Percentiles rank a stretch among this genome's conserved stretches.
Conservation (phyloP, 148 eudicot species). For the Polygonum aviculare region DNA sequence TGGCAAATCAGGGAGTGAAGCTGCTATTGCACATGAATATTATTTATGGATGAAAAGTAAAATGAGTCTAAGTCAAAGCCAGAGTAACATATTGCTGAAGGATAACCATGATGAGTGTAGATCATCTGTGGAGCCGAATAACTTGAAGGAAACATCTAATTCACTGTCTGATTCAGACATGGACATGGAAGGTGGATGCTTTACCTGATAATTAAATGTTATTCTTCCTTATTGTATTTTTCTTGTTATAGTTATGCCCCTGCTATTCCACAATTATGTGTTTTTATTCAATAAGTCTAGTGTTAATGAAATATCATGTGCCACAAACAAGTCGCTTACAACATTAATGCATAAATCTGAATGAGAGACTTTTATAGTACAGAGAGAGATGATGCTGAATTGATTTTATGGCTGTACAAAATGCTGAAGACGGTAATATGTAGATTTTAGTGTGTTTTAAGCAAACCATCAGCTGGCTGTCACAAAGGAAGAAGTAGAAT, state of each 20-base stretch:
- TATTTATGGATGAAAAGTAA: conserved; percentile 59
- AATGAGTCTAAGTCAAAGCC: conserved; percentile 22
- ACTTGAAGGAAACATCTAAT: conserved; percentile 19
- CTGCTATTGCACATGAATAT: conserved; percentile 44
- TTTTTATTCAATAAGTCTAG: not conserved
- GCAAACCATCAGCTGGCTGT: not conserved
- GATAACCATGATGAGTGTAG: conserved; percentile 18
- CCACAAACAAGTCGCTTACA: not conserved
- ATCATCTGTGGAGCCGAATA: conserved; percentile 15
- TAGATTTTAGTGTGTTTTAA: not conserved
- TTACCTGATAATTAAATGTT: conserved; percentile 6
- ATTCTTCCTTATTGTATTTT: not conserved
- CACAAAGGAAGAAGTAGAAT: not conserved
- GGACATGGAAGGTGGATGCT: conserved; percentile 87
- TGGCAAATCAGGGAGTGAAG: conserved; percentile 65
- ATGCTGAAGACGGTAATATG: not conserved
- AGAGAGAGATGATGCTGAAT: not conserved
- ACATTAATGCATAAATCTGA: not conserved
- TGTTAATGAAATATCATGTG: not conserved
- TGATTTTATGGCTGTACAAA: not conserved
- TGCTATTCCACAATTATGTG: not conserved
- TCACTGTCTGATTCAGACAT: conserved; percentile 81
- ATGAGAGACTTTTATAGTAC: not conserved
- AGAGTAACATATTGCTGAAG: conserved; percentile 14
- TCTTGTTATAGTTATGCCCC: not conserved